phyloP scores from a whole-genome alignment of 2,329 filamentous ascomycete genomes.

The Paecilomyces niveus region DNA sequence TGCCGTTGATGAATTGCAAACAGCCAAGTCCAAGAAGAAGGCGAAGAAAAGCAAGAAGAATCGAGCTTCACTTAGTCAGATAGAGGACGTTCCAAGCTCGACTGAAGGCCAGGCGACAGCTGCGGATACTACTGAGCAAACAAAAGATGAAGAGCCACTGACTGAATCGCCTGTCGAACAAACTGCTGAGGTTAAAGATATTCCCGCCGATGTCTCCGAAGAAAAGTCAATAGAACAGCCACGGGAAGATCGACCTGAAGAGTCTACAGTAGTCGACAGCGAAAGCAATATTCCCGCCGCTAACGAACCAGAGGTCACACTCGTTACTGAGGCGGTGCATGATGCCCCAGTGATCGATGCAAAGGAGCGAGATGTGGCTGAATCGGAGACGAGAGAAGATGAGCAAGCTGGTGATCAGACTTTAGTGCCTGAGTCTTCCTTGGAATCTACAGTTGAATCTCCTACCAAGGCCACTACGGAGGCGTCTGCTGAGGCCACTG shows the following conservation, averaged over 20 bases:
- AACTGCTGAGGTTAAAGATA: background rate
- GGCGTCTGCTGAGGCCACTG: background rate
- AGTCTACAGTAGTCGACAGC: background rate
- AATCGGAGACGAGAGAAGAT: background rate
- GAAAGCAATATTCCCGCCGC: background rate
- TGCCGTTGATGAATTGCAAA: background rate
- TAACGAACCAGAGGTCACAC: background rate
- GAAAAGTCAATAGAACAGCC: background rate
- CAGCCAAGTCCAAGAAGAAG: slow-evolving; percentile 25
- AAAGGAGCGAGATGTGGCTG: background rate
- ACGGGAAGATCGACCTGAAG: background rate
- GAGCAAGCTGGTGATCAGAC: background rate
- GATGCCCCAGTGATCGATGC: background rate
- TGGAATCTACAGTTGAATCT: background rate
- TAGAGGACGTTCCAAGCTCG: slow-evolving; percentile 12
- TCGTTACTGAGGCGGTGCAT: background rate
- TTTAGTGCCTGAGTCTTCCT: background rate
- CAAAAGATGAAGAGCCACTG: background rate
- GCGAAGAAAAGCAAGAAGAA: slow-evolving; percentile 14
- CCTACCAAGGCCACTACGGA: background rate
- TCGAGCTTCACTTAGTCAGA: slow-evolving; percentile 12
- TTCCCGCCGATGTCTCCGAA: background rate
- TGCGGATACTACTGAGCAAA: background rate
- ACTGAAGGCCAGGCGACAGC: background rate
- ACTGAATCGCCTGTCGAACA: background rate